Conservation (phyloP, 441 rosid genomes). For the Croton laevigatus region DNA sequence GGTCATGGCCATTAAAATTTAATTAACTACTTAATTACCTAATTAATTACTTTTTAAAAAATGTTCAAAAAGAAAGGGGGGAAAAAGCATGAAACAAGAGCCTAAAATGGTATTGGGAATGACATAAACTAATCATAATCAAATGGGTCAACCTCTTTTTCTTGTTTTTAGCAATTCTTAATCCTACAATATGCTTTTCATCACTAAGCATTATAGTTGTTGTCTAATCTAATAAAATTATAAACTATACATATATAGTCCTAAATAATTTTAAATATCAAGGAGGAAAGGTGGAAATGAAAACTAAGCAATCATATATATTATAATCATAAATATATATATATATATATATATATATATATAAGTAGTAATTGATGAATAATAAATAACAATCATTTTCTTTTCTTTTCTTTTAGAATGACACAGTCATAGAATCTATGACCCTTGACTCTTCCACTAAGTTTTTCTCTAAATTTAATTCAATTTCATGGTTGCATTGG, state of each 20-base stretch:
- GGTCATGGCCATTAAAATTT: conserved; percentile 24
- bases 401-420: conserved; percentile 30
- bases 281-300: not conserved
- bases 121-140: conserved; percentile 32
- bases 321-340: too few relatives aligned
- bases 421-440: conserved; percentile 37
- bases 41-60: too few relatives aligned
- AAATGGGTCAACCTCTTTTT: conserved; percentile 33
- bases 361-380: conserved; percentile 4
- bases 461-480: too few relatives aligned
- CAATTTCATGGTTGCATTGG: too few relatives aligned
- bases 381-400: conserved; percentile 15
- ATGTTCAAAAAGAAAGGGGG: too few relatives aligned
- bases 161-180: conserved; percentile 29
- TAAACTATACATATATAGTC: too few relatives aligned
- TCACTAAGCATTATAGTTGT: conserved; percentile 23
- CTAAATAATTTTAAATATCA: not conserved
- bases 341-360: too few relatives aligned
- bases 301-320: not conserved
- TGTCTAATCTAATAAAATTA: not conserved
- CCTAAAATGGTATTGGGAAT: conserved; percentile 74
- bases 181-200: conserved; percentile 21
- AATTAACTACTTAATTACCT: too few relatives aligned
- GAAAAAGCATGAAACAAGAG: too few relatives aligned
- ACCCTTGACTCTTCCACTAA: conserved; percentile 81